These are phyloP conservation scores for Dillenia suffruticosa DNA, from an alignment of 164 flowering plant species.

Conservation along the genomic window DNA sequence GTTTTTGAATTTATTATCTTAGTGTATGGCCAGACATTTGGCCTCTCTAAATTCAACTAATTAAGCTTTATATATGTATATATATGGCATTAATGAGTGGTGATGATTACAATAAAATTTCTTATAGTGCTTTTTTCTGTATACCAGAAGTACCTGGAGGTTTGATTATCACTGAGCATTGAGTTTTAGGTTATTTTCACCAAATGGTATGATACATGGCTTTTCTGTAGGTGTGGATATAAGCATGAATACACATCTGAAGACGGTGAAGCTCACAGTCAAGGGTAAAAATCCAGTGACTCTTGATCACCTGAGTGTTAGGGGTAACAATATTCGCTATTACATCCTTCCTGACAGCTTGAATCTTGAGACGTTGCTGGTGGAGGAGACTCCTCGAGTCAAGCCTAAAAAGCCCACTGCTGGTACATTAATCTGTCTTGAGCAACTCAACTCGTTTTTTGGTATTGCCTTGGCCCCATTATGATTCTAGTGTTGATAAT, in stretches of 20 bases:
- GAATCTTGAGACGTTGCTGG: conserved; percentile 84
- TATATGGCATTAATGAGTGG: no score
- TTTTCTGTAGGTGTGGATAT: conserved; percentile 79
- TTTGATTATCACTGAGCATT: no score
- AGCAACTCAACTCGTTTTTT: background rate
- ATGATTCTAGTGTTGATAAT: background rate
- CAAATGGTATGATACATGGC: background rate
- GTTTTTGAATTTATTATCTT: no score
- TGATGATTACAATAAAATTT: no score
- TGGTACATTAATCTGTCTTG: conserved; percentile 31
- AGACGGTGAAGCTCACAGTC: conserved; percentile 75
- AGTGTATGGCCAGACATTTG: no score
- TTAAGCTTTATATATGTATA: no score
- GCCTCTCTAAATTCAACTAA: no score
- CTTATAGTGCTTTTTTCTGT: no score
- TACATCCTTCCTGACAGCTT: conserved; percentile 91
- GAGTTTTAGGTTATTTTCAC: no score
- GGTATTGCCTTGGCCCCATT: background rate
- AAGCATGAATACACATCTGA: conserved; percentile 93
- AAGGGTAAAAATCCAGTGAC: conserved; percentile 89
- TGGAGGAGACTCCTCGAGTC: conserved; percentile 86
- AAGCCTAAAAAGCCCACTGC: conserved; percentile 92
- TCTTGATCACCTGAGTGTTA: conserved; percentile 83
- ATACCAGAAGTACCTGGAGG: no score
- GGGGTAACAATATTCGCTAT: conserved; percentile 88